A percentile compares a stretch with the other conserved stretches of the same genome.
These are phyloP conservation scores for Asparagopsis taxiformis DNA, from an alignment of 31 red algal species.

Conservation along the genomic window DNA sequence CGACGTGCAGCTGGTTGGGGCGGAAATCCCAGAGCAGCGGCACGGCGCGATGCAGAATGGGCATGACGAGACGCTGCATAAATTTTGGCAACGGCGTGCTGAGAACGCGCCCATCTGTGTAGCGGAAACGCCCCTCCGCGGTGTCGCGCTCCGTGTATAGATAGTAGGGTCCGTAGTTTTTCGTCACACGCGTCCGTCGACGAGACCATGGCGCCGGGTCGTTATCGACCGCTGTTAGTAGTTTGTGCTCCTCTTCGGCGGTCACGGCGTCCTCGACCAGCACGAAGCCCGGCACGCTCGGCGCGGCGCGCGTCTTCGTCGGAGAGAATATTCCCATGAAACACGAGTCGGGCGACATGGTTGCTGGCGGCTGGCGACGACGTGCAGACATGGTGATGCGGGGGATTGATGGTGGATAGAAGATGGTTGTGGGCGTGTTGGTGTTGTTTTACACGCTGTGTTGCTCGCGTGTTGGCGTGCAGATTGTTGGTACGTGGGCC, in stretches of 20 bases:
- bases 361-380: too few relatives aligned
- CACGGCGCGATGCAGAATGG: slow-evolving; percentile 30
- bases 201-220: slow-evolving; percentile 38
- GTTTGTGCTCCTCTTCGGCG: slow-evolving; percentile 16
- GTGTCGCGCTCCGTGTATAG: slow-evolving; percentile 53
- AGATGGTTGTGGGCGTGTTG: too few relatives aligned
- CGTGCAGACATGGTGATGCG: too few relatives aligned
- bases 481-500: too few relatives aligned
- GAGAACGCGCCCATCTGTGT: slow-evolving; percentile 45
- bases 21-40: slow-evolving; percentile 34
- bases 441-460: too few relatives aligned
- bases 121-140: slow-evolving; percentile 41
- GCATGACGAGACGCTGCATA: slow-evolving; percentile 30
- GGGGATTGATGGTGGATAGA: too few relatives aligned
- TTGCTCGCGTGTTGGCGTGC: too few relatives aligned
- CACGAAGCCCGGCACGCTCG: slow-evolving; percentile 36
- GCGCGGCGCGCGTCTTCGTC: slow-evolving; percentile 7
- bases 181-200: slow-evolving; percentile 47
- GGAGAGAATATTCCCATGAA: slow-evolving; percentile 23
- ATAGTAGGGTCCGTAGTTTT: slow-evolving; percentile 72
- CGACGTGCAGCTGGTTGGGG: slow-evolving; percentile 77
- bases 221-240: slow-evolving; percentile 40
- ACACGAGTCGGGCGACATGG: slow-evolving; percentile 27
- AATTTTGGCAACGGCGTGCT: slow-evolving; percentile 58
- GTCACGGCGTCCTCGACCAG: slow-evolving; percentile 45